Evolutionary conservation across 2,329 filamentous ascomycete species (phyloP), one percentile per base, ranked within the genome.

Genomic region (Hypocrella siamensis): DNA sequence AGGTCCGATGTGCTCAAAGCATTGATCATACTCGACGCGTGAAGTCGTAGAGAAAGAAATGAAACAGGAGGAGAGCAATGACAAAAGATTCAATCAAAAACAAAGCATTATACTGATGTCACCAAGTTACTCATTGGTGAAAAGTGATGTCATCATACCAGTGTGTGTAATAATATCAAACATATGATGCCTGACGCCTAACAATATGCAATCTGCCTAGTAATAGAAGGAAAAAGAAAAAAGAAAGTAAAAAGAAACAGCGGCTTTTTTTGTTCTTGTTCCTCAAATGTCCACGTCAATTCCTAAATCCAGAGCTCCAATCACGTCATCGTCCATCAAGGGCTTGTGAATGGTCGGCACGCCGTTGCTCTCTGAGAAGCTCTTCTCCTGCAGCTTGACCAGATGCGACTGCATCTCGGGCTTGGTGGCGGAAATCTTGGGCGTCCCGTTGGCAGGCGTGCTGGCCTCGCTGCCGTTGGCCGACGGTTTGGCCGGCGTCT

Each of bases 311-410:
- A 96, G 62, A 17, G 75, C 70, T 2, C 79, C 85, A 53, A 96
- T 88, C 34, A 94, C 79, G 48, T 96, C 90, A 48, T 96, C 90
- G 39, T 93, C 86, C 63, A 80, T 79, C 35, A 85, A 70, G 19
- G 79, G 76, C 56, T 81, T 76, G 47, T 88, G 81, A 30, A 84
- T 79, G 10, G 75, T 75, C 3, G 72, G 67, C 37, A 76, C 54
- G 10, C 68, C 68, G 45, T 69, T 73, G 54, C 69, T 72, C 42
- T 74, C 65, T 35, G 55, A 55, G 38, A 60, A 60, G 44, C 61
- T 61, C 53, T 65, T 63, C 40, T 62, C 56, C 47, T 63, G 64
- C 40, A 67, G 53, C 54, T 63, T 73, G 33, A 60, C 61, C 32
- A 72, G 48, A 37, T 73, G 63, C 25, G 67, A 60, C 36, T 67